Evolutionary conservation across 2,329 filamentous ascomycete species (phyloP).

Genomic region (Stagonosporopsis tanaceti): DNA sequence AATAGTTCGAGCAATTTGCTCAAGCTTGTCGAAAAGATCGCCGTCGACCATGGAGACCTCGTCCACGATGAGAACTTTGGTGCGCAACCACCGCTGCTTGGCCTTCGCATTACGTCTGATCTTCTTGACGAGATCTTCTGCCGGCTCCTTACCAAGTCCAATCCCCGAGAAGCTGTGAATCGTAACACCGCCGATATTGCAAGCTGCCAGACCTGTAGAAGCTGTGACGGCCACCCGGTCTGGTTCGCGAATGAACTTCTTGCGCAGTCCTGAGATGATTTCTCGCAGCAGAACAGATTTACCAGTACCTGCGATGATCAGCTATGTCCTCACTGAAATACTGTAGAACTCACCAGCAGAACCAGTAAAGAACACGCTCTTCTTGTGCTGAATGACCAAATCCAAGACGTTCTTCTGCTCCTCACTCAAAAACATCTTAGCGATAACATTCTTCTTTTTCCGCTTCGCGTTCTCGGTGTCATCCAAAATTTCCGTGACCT

Average conservation of each 20-base stretch:
- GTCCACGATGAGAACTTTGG: constrained; percentile 88
- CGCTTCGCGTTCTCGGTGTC: constrained; percentile 57
- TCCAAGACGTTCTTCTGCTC: constrained; percentile 87
- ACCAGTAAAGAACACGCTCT: constrained; percentile 97
- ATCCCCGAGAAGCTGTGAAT: constrained; percentile 96
- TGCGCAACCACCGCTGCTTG: constrained; percentile 85
- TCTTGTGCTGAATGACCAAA: constrained; percentile 78
- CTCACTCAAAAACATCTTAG: constrained; percentile 75
- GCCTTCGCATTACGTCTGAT: constrained; percentile 88
- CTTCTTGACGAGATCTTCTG: constrained; percentile 83
- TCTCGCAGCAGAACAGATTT: constrained; percentile 96
- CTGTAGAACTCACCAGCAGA: constrained; percentile 70
- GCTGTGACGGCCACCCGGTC: constrained; percentile 93
- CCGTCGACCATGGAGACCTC: constrained; percentile 99
- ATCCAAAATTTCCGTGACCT: constrained; percentile 45
- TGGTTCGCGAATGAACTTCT: constrained; percentile 77
- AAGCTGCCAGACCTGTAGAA: constrained; percentile 93
- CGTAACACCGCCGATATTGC: constrained; percentile 95
- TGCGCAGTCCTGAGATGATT: constrained; percentile 82
- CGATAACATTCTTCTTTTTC: constrained; percentile 56
- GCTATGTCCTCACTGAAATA: not conserved
- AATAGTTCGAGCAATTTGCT: constrained; percentile 82
- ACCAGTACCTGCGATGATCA: constrained; percentile 69
- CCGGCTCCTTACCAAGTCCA: constrained; percentile 89
- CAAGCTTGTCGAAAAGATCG: constrained; percentile 94